Conservation (phyloP, 345 rosid genomes). For the Isatis tinctoria region DNA sequence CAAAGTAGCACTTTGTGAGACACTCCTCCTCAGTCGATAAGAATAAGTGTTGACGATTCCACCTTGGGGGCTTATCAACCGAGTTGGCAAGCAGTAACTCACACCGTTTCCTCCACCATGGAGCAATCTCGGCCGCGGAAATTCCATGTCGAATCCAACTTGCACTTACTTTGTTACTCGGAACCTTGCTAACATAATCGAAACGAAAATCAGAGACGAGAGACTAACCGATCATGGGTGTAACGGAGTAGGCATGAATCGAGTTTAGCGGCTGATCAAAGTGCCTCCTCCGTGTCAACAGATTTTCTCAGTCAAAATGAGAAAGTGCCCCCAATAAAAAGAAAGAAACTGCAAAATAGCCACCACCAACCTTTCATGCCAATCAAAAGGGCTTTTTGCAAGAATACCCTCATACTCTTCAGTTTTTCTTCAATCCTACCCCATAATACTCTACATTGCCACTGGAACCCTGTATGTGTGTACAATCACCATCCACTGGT, state of each 20-base stretch:
- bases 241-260: not conserved
- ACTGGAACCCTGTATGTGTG: too few relatives aligned
- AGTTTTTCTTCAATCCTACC: not conserved
- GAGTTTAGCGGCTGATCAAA: not conserved
- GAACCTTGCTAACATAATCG: not conserved
- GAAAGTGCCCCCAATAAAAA: not conserved
- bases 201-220: not conserved
- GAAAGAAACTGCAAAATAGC: not conserved
- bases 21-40: slow-evolving; percentile 32
- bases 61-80: slow-evolving; percentile 27
- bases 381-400: not conserved
- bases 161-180: not conserved
- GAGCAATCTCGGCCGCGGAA: slow-evolving; percentile 43
- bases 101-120: slow-evolving; percentile 29
- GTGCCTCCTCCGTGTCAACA: not conserved
- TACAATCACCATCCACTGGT: too few relatives aligned
- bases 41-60: slow-evolving; percentile 34
- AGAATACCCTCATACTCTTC: not conserved
- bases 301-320: not conserved
- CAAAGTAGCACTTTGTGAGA: slow-evolving; percentile 21
- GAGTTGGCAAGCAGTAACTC: slow-evolving; percentile 29
- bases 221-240: not conserved
- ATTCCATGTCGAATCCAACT: slow-evolving; percentile 46
- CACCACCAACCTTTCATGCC: not conserved
- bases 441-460: not conserved